Conservation (phyloP, 2,329 filamentous ascomycete genomes). For the Mariannaea sp. region DNA sequence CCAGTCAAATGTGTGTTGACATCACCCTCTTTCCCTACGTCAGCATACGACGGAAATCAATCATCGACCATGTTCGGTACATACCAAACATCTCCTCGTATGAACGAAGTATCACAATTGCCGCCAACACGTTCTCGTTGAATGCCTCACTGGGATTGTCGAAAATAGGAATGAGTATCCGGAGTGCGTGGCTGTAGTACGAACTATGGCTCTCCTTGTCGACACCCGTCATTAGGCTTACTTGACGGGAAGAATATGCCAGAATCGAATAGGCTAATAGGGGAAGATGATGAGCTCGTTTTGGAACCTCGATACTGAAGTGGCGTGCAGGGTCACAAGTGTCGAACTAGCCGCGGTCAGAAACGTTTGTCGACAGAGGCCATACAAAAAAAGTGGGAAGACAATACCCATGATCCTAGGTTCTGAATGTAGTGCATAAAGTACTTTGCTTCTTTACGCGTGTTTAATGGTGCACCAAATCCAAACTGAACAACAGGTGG, state of each 20-base stretch:
- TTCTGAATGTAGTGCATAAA: conserved; percentile 30
- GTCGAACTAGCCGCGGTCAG: conserved; percentile 43
- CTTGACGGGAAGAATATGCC: conserved; percentile 34
- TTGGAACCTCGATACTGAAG: conserved; percentile 48
- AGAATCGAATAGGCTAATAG: conserved; percentile 42
- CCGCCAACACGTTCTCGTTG: conserved; percentile 47
- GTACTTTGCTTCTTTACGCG: conserved; percentile 22
- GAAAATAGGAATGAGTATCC: conserved; percentile 45
- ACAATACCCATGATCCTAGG: conserved; percentile 23
- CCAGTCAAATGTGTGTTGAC: conserved; percentile 37
- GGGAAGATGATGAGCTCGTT: conserved; percentile 45
- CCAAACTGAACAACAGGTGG: conserved; percentile 22
- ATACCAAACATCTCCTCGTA: conserved; percentile 49
- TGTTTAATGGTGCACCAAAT: conserved; percentile 23
- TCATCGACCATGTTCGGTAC: neutral
- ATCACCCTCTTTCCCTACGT: conserved; percentile 28
- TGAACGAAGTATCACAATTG: conserved; percentile 44
- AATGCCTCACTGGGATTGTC: conserved; percentile 42
- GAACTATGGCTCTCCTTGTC: conserved; percentile 42
- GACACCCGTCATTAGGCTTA: conserved; percentile 21
- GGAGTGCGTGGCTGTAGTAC: conserved; percentile 49
- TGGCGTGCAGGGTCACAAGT: conserved; percentile 47
- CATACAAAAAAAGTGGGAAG: neutral
- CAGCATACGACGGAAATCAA: neutral
- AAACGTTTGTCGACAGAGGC: neutral